These are phyloP conservation scores for Suillus variegatus DNA, from an alignment of 768 basidiomycete genomes.

Conservation along the genomic window DNA sequence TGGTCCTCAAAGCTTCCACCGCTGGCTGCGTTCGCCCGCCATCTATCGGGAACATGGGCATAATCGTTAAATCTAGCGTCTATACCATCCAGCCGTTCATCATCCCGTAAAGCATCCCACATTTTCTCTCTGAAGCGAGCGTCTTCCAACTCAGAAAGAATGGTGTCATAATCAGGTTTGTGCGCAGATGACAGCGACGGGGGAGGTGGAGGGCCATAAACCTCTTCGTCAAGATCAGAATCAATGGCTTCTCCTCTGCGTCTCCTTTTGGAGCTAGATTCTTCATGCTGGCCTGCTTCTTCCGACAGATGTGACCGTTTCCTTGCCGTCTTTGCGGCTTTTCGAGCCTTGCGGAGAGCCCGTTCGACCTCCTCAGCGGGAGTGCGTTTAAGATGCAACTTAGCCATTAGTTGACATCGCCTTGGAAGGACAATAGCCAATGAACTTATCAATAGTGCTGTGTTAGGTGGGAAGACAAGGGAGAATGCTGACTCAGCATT, in stretches of 20 bases:
- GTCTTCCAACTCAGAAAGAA: conserved; percentile 62
- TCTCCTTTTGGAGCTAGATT: conserved; percentile 15
- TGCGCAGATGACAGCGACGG: conserved; percentile 24
- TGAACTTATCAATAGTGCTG: not conserved
- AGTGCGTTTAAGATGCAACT: conserved; percentile 64
- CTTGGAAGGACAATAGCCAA: not conserved
- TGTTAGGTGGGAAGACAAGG: not conserved
- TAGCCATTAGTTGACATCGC: conserved; percentile 35
- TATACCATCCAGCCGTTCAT: conserved; percentile 64
- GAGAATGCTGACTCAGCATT: conserved; percentile 21
- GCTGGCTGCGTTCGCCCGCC: conserved; percentile 40
- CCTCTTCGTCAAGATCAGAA: conserved; percentile 9
- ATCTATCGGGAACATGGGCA: conserved; percentile 72
- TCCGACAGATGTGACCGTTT: conserved; percentile 29
- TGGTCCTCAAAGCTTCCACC: conserved; percentile 38
- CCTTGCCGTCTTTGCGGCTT: conserved; percentile 53
- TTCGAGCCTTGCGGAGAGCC: conserved; percentile 41
- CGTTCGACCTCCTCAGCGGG: conserved; percentile 56
- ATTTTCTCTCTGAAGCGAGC: conserved; percentile 70
- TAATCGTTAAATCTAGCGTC: conserved; percentile 68
- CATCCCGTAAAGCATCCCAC: conserved; percentile 70
- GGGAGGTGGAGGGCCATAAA: conserved; percentile 31
- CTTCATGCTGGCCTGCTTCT: conserved; percentile 11
- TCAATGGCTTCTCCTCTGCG: conserved; percentile 1
- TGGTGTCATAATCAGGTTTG: conserved; percentile 47